phyloP scores from a whole-genome alignment of 106 monocot genomes.

The Vanilla planifolia region DNA sequence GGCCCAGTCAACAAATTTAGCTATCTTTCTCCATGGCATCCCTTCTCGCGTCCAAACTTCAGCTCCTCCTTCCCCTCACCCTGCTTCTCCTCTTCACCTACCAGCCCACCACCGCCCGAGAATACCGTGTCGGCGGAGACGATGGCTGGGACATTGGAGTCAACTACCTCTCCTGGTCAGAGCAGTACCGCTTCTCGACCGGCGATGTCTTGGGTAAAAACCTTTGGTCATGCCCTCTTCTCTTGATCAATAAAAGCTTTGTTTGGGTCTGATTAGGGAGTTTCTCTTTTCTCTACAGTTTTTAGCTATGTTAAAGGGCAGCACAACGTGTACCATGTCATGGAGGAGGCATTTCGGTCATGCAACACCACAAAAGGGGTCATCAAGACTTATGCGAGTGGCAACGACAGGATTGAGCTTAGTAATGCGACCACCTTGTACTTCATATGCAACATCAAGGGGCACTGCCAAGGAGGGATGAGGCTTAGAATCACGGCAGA shows the following conservation, averaged over 20 bases:
- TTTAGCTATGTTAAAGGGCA: constrained; percentile 30
- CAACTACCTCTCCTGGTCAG: constrained; percentile 36
- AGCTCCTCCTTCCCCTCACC: no score
- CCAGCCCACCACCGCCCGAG: background rate
- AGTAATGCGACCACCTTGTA: constrained; percentile 11
- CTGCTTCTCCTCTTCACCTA: no score
- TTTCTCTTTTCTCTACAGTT: constrained; percentile 9
- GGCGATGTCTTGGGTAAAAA: constrained; percentile 31
- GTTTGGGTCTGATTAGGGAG: background rate
- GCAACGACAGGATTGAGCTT: constrained; percentile 23
- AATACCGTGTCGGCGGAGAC: constrained; percentile 37
- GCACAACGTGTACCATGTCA: constrained; percentile 35
- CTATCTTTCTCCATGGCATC: no score
- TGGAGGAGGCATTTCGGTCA: constrained; percentile 25
- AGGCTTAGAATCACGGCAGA: constrained; percentile 16
- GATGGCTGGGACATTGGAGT: constrained; percentile 28
- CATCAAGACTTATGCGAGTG: constrained; percentile 9
- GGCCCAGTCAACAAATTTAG: no score
- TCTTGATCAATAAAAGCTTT: no score
- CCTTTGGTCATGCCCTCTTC: background rate
- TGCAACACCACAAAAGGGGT: constrained; percentile 17
- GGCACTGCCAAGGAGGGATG: constrained; percentile 50
- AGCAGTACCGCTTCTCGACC: constrained; percentile 40
- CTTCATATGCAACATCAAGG: constrained; percentile 28
- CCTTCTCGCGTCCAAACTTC: no score